Conservation (phyloP, 2,329 filamentous ascomycete species). For the Paracoccidioides brasiliensis region DNA sequence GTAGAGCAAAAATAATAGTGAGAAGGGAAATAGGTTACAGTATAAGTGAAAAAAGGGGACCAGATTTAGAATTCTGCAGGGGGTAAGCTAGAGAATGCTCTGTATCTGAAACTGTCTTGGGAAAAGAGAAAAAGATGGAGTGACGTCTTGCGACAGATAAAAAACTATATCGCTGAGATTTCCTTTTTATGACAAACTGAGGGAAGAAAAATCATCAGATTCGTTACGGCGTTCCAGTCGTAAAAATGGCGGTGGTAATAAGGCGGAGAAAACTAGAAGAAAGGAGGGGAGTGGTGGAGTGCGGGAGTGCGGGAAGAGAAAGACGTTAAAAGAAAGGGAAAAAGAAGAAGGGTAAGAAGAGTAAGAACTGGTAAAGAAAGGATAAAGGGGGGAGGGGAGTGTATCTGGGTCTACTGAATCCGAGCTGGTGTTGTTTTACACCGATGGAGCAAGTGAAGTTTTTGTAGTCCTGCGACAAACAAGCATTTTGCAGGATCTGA, state of each 20-base stretch:
- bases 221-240: conserved; percentile 25
- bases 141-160: conserved; percentile 2
- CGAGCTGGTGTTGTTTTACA: neutral
- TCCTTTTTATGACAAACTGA: conserved; percentile 2
- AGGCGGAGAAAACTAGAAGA: conserved; percentile 11
- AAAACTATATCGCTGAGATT: conserved; percentile 3
- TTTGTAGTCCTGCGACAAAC: neutral
- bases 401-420: neutral
- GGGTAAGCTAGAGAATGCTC: neutral
- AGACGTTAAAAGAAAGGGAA: conserved; percentile 6
- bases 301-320: conserved; percentile 1
- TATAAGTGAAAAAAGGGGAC: neutral
- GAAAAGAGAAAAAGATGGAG: neutral
- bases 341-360: conserved; percentile 4
- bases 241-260: conserved; percentile 16
- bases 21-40: neutral
- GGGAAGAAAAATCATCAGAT: conserved; percentile 16
- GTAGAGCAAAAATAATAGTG: neutral
- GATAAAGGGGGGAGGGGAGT: neutral
- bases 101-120: neutral
- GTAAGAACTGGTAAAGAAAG: neutral
- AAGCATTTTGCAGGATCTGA: conserved; percentile 4
- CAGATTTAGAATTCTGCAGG: neutral
- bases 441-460: neutral
- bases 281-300: conserved; percentile 7